phyloP scores from a whole-genome alignment of 139 green algal genomes.

The Chlamydomonas sp. region DNA sequence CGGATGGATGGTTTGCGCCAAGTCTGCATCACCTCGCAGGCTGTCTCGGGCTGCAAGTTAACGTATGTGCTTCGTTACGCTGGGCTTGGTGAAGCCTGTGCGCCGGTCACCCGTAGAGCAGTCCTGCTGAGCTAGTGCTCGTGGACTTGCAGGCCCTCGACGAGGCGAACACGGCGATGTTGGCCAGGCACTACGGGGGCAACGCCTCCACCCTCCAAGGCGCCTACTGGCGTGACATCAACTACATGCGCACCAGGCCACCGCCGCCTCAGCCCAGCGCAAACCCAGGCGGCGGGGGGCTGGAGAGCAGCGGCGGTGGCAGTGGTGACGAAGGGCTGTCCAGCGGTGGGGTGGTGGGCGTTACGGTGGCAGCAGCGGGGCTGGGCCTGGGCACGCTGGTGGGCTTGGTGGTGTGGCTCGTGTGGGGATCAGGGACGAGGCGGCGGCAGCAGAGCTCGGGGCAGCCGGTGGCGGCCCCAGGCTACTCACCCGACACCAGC shows the following conservation, averaged over 20 bases:
- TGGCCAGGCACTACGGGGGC: background rate
- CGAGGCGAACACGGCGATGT: background rate
- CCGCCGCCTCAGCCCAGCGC: too few species aligned
- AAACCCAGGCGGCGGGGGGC: too few species aligned
- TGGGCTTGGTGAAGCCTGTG: too few species aligned
- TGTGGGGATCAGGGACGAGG: background rate
- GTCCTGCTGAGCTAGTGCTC: too few species aligned
- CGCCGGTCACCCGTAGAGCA: too few species aligned
- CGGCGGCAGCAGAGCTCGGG: background rate
- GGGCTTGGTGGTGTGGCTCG: background rate
- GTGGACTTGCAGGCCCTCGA: too few species aligned
- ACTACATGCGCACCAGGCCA: background rate
- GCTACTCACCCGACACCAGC: background rate
- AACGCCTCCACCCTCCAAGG: background rate
- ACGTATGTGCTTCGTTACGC: too few species aligned
- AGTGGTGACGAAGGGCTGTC: background rate
- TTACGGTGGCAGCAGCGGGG: background rate
- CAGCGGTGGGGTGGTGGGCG: background rate
- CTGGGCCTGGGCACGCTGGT: background rate
- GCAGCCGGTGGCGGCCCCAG: background rate
- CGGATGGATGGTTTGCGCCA: too few species aligned
- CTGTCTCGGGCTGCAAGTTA: too few species aligned
- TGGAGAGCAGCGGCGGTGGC: too few species aligned
- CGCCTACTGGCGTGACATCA: constrained; percentile 18
- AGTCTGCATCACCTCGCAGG: background rate